Evolutionary conservation across 1,284 basidiomycete species (phyloP).

Genomic region (Apiotrichum siamense): DNA sequence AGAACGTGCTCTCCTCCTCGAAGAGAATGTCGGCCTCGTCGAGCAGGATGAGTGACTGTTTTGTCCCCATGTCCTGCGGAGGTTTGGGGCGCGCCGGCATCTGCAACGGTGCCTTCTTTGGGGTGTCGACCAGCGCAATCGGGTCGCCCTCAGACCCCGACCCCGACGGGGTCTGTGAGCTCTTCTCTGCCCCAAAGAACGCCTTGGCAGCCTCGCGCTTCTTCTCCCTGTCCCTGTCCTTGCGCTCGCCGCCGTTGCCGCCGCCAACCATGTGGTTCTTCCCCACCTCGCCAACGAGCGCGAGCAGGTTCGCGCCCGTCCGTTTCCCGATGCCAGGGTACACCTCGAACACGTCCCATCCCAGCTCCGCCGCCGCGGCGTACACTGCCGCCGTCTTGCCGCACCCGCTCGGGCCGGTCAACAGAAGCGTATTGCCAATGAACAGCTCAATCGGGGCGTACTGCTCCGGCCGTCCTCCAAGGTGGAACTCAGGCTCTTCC

Average conservation of each 20-base stretch:
- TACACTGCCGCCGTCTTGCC: slow-evolving; percentile 93
- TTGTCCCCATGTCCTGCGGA: slow-evolving; percentile 14
- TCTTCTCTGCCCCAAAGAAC: slow-evolving; percentile 2
- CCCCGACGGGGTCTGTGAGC: background rate
- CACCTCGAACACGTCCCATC: slow-evolving; percentile 95
- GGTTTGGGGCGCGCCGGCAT: too few species aligned
- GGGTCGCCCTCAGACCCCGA: slow-evolving; percentile 20
- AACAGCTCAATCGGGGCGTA: slow-evolving; percentile 28
- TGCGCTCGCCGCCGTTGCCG: slow-evolving; percentile 9
- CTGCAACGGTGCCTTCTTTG: background rate
- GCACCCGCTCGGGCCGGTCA: slow-evolving; percentile 72
- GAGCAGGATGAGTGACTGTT: slow-evolving; percentile 86
- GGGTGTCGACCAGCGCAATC: slow-evolving; percentile 23
- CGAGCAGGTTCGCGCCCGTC: slow-evolving; percentile 68
- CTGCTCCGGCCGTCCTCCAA: slow-evolving; percentile 18
- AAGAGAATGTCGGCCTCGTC: slow-evolving; percentile 95
- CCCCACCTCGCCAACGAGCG: slow-evolving; percentile 84
- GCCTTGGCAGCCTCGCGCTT: background rate
- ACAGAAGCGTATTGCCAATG: slow-evolving; percentile 76
- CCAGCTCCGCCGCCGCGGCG: slow-evolving; percentile 85
- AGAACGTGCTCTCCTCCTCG: slow-evolving; percentile 85
- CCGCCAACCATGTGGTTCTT: slow-evolving; percentile 72
- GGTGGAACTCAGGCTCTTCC: slow-evolving; percentile 20
- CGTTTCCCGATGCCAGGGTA: slow-evolving; percentile 90
- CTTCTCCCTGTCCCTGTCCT: background rate